These are phyloP conservation scores for Termitomyces eurrhizus DNA, from an alignment of 768 basidiomycete genomes.

Conservation along the genomic window DNA sequence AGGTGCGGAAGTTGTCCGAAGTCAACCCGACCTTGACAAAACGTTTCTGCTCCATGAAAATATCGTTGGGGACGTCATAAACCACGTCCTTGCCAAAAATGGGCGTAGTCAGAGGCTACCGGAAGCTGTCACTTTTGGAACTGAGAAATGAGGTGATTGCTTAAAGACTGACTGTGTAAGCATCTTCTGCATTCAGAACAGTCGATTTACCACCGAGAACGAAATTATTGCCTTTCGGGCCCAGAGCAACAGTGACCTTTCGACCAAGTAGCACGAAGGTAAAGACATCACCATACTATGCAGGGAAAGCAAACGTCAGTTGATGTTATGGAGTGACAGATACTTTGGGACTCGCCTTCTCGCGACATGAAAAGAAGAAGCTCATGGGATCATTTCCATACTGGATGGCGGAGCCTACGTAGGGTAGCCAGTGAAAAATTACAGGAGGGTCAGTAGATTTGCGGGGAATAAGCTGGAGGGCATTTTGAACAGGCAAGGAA, in stretches of 20 bases:
- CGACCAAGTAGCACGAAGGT: slow-evolving; percentile 91
- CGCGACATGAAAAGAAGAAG: slow-evolving; percentile 76
- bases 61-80: slow-evolving; percentile 93
- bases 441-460: slow-evolving; percentile 76
- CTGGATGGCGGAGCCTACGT: slow-evolving; percentile 81
- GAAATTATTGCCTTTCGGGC: slow-evolving; percentile 91
- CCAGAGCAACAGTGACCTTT: slow-evolving; percentile 86
- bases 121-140: slow-evolving; percentile 1
- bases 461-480: slow-evolving; percentile 58
- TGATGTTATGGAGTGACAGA: neutral
- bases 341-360: slow-evolving; percentile 52
- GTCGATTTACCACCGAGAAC: slow-evolving; percentile 91
- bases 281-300: slow-evolving; percentile 94
- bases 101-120: slow-evolving; percentile 85
- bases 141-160: neutral
- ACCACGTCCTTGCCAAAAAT: slow-evolving; percentile 98
- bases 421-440: slow-evolving; percentile 91
- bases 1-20: slow-evolving; percentile 84
- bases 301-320: neutral
- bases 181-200: slow-evolving; percentile 93
- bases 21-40: slow-evolving; percentile 97
- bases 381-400: slow-evolving; percentile 93
- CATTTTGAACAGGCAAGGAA: neutral
- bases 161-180: slow-evolving; percentile 67
- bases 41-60: slow-evolving; percentile 99